Conservation (phyloP, 306 rosid genomes). For the Vigna angularis region DNA sequence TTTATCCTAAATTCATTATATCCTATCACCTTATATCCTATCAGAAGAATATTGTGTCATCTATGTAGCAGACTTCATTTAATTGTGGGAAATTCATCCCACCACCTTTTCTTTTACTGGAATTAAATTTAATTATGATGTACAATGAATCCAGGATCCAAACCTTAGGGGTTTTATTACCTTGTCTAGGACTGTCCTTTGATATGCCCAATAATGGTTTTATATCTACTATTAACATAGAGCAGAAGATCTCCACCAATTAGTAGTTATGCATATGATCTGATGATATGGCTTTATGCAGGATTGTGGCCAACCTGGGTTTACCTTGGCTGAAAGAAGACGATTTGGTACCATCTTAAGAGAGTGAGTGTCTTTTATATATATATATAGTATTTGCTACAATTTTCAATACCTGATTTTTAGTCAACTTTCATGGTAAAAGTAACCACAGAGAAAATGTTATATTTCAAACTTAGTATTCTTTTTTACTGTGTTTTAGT, state of each 20-base stretch:
- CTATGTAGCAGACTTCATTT: background rate
- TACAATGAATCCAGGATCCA: background rate
- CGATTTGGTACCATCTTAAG: slow-evolving; percentile 82
- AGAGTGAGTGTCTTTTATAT: slow-evolving; percentile 60
- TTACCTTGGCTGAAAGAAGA: slow-evolving; percentile 86
- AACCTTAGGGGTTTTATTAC: slow-evolving; percentile 6
- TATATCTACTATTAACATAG: slow-evolving; percentile 8
- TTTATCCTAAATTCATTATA: too few species aligned
- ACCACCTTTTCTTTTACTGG: background rate
- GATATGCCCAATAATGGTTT: slow-evolving; percentile 18
- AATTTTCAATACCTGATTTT: background rate
- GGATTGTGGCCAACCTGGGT: slow-evolving; percentile 98
- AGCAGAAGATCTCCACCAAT: background rate
- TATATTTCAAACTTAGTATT: slow-evolving; percentile 8
- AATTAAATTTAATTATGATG: slow-evolving; percentile 2
- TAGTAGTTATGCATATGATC: slow-evolving; percentile 29
- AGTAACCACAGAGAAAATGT: background rate
- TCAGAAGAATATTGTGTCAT: background rate
- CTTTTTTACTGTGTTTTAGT: background rate
- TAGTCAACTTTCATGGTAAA: background rate
- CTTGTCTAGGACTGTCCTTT: background rate
- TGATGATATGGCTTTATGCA: slow-evolving; percentile 48
- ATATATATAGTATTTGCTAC: background rate
- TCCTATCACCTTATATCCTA: too few species aligned
- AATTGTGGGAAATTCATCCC: background rate